Conservation (phyloP, 2,329 filamentous ascomycete genomes). For the Exutisphaerella laricina region DNA sequence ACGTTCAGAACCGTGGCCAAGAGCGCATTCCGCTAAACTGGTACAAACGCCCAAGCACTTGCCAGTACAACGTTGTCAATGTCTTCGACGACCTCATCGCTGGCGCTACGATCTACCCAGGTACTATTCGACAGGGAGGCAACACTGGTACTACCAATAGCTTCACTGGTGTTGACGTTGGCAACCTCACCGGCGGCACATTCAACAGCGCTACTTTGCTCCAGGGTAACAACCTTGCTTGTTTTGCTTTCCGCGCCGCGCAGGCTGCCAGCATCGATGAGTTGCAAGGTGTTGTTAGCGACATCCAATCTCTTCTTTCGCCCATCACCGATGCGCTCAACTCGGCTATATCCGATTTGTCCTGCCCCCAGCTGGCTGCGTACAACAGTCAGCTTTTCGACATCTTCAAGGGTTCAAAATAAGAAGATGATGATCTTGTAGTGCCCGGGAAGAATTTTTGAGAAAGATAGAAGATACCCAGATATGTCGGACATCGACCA, state of each 20-base stretch:
- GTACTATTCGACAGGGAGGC: slow-evolving; percentile 26
- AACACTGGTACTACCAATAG: slow-evolving; percentile 29
- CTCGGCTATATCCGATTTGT: too few relatives aligned
- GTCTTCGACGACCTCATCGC: slow-evolving; percentile 10
- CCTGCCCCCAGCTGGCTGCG: too few relatives aligned
- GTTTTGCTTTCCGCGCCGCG: slow-evolving; percentile 15
- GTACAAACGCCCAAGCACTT: slow-evolving; percentile 13
- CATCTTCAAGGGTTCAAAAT: too few relatives aligned
- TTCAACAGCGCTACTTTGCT: slow-evolving; percentile 32
- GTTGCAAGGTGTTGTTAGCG: slow-evolving; percentile 5
- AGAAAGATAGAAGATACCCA: too few relatives aligned
- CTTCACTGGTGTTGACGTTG: slow-evolving; percentile 31
- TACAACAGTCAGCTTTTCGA: too few relatives aligned
- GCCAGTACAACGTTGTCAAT: slow-evolving; percentile 11
- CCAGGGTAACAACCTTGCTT: slow-evolving; percentile 16
- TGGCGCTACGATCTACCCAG: slow-evolving; percentile 6
- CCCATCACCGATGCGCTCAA: slow-evolving; percentile 11
- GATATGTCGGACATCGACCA: too few relatives aligned
- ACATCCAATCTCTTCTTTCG: slow-evolving; percentile 3
- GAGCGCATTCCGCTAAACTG: slow-evolving; percentile 13
- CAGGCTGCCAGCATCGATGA: slow-evolving; percentile 12
- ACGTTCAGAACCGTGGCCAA: slow-evolving; percentile 2
- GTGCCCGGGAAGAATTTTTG: too few relatives aligned
- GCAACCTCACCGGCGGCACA: slow-evolving; percentile 36
- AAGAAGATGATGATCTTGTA: too few relatives aligned